Conservation (phyloP, 495 filamentous ascomycete species). For the Barbatosphaeria neglecta region DNA sequence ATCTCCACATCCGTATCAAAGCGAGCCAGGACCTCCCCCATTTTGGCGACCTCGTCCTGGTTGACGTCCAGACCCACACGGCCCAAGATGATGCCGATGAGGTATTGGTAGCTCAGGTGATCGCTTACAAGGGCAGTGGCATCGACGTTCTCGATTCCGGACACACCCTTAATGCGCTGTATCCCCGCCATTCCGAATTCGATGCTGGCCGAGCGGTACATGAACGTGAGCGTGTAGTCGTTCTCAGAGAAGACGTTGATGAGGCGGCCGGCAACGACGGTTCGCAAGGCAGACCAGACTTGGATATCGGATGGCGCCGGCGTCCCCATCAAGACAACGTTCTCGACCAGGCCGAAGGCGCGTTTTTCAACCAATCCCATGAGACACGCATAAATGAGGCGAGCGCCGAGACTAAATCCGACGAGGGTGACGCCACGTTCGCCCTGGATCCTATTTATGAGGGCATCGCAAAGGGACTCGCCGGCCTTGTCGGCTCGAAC, state of each 20-base stretch:
- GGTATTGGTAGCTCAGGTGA: slow-evolving; percentile 43
- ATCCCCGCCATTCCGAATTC: slow-evolving; percentile 48
- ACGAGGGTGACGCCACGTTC: slow-evolving; percentile 80
- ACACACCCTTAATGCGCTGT: slow-evolving; percentile 39
- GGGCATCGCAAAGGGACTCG: slow-evolving; percentile 68
- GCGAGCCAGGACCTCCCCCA: slow-evolving; percentile 19
- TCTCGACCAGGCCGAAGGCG: slow-evolving; percentile 80
- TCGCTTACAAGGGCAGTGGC: slow-evolving; percentile 41
- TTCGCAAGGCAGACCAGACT: slow-evolving; percentile 42
- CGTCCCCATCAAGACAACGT: slow-evolving; percentile 70
- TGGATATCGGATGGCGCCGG: slow-evolving; percentile 53
- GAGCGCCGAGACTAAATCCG: slow-evolving; percentile 84
- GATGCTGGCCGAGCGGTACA: slow-evolving; percentile 42
- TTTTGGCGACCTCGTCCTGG: slow-evolving; percentile 25
- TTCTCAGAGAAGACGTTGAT: slow-evolving; percentile 50
- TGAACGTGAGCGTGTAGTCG: slow-evolving; percentile 49
- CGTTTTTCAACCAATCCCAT: slow-evolving; percentile 60
- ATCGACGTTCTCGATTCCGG: slow-evolving; percentile 46
- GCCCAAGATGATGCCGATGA: slow-evolving; percentile 41
- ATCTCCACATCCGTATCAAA: slow-evolving; percentile 13
- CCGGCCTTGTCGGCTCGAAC: slow-evolving; percentile 80
- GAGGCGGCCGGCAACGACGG: slow-evolving; percentile 42
- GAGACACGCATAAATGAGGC: slow-evolving; percentile 76
- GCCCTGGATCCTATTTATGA: slow-evolving; percentile 80
- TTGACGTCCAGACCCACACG: slow-evolving; percentile 44